Base-by-base conservation (phyloP, 805 yeast genomes). In the Yarrowia osloensis region DNA sequence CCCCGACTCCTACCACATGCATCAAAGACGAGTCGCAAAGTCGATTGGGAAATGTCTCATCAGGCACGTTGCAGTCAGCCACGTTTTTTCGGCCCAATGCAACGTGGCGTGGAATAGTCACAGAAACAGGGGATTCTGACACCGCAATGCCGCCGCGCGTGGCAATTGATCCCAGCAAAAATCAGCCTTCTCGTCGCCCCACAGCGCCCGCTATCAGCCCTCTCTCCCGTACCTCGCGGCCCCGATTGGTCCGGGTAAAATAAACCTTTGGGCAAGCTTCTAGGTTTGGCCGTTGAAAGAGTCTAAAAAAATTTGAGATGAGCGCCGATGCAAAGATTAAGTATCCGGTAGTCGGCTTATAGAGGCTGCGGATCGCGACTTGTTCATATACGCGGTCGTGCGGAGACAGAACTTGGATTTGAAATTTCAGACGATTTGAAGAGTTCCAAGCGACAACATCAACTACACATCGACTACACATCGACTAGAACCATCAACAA, bases 311-410 rank as follows among this genome's bases (percentile, higher is more conserved):
- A 57, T 28, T 54, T 57, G 49, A 57, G 63, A 57, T 57, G 63
- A 57, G 63, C 42, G 19, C 47, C 63, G 24, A 57, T 57, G 63
- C 63, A 57, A 57, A 39, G 63, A 57, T 57, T 12, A 57, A 57
- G 63, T 57, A 57, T 22, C 28, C 11, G 24, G 21, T 15, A 15
- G 28, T 35, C 15, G 28, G 28, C 7, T 12, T 12, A 22, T 15
- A 44, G 49, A 24, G 15, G 3, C n/a, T 22, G 28, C 28, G 28
- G 4, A 3, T 44, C 29, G 47, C 47, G 47, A 11, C 47, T 19
- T 39, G 44, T 42, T 42, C 47, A 42, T 42, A 42, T 42, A 42
- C 26, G 13, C 19, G 24, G 13, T 40, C 22, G 7, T 22, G 44
- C 42, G n/a, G 12, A 39, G 5, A 39, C 44, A 19, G n/a, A n/a